Evolutionary conservation across 2,329 filamentous ascomycete species (phyloP).

Genomic region (Didymella sp.): DNA sequence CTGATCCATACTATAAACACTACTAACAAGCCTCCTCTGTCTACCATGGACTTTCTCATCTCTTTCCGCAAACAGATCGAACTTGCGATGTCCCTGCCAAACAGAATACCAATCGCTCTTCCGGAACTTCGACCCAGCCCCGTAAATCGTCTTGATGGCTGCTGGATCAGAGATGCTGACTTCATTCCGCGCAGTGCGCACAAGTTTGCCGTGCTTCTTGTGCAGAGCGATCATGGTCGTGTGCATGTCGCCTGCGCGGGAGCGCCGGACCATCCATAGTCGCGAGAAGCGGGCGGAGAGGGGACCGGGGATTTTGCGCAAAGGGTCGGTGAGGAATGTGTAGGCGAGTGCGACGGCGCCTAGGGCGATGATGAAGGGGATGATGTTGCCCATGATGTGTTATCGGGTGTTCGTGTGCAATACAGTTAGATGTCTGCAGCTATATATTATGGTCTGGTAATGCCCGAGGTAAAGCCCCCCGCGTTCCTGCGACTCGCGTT

Average conservation of each 20-base stretch:
- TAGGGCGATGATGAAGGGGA: slow-evolving; percentile 3
- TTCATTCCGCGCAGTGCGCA: slow-evolving; percentile 21
- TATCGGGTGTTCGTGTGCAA: not conserved
- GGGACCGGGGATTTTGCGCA: slow-evolving; percentile 14
- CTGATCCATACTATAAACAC: slow-evolving; percentile 43
- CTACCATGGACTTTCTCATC: slow-evolving; percentile 23
- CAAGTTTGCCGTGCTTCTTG: slow-evolving; percentile 20
- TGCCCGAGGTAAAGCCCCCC: not conserved
- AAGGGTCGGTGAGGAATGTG: slow-evolving; percentile 7
- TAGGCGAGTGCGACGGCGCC: slow-evolving; percentile 3
- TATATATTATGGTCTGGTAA: not conserved
- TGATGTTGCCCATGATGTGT: slow-evolving; percentile 10
- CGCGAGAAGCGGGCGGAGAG: slow-evolving; percentile 12
- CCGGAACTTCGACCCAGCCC: slow-evolving; percentile 28
- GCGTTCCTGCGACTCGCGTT: not conserved
- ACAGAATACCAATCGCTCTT: slow-evolving; percentile 32
- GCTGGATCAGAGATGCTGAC: slow-evolving; percentile 18
- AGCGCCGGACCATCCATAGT: slow-evolving; percentile 17
- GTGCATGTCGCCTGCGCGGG: slow-evolving; percentile 15
- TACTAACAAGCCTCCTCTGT: slow-evolving; percentile 35
- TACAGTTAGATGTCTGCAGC: not conserved
- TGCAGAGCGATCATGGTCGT: slow-evolving; percentile 18
- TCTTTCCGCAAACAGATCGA: slow-evolving; percentile 24
- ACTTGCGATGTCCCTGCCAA: slow-evolving; percentile 19
- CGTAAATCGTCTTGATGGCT: slow-evolving; percentile 28